Conservation (phyloP, 768 basidiomycete genomes). For the Pleurotus tuber-regium region DNA sequence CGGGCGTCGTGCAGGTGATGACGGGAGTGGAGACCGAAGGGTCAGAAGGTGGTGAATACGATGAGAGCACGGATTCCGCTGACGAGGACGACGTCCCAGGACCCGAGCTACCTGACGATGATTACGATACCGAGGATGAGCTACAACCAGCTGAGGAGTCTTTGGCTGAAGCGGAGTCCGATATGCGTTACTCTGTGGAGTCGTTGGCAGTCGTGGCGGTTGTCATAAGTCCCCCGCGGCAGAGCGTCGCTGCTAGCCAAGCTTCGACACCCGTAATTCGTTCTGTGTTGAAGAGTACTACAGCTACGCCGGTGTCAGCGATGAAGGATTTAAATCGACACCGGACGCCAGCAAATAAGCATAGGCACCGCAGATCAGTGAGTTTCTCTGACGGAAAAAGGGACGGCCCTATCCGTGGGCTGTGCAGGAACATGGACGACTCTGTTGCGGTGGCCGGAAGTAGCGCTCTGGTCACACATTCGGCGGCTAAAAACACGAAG, state of each 20-base stretch:
- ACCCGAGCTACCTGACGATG: constrained; percentile 33
- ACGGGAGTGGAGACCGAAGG: constrained; percentile 43
- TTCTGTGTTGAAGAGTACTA: constrained; percentile 41
- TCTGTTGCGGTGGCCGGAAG: constrained; percentile 27
- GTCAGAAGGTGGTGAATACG: constrained; percentile 28
- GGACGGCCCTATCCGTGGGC: constrained; percentile 82
- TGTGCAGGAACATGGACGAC: constrained; percentile 33
- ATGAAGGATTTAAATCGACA: constrained; percentile 52
- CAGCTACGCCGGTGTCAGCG: constrained; percentile 56
- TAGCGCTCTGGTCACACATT: constrained; percentile 14
- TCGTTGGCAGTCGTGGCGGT: constrained; percentile 5
- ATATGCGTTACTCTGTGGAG: constrained; percentile 8
- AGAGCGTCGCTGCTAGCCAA: constrained; percentile 5
- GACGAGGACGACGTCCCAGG: constrained; percentile 38
- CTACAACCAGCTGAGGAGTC: constrained; percentile 7
- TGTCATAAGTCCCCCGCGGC: constrained; percentile 11
- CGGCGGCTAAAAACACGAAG: constrained; percentile 17
- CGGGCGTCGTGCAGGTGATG: constrained; percentile 49
- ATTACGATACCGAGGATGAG: constrained; percentile 21
- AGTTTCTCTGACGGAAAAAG: constrained; percentile 95
- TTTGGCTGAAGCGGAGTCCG: constrained; percentile 7
- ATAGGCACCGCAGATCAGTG: constrained; percentile 84
- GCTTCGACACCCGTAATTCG: constrained; percentile 36
- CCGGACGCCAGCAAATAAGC: constrained; percentile 54
- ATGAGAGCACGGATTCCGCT: constrained; percentile 51